Conservation (phyloP, 2,329 filamentous ascomycete species). For the Cadophora malorum region DNA sequence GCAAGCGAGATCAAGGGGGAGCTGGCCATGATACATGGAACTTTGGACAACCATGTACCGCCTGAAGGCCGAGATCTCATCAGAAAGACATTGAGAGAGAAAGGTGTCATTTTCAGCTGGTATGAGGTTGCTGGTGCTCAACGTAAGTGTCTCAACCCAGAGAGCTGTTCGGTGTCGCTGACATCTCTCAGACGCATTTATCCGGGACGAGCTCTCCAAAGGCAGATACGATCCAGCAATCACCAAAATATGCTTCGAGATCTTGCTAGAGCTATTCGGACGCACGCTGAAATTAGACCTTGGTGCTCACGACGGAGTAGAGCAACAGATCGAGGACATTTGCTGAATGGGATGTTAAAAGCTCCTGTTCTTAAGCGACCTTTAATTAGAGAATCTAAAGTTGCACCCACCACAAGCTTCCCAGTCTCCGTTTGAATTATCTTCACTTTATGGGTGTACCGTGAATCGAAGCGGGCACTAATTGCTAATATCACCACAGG, state of each 20-base stretch:
- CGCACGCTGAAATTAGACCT: conserved; percentile 80
- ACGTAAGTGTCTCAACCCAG: conserved; percentile 55
- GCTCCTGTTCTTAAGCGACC: background rate
- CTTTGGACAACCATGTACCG: conserved; percentile 89
- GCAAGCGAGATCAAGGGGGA: conserved; percentile 77
- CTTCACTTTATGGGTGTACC: background rate
- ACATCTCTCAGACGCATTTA: conserved; percentile 74
- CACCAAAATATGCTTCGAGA: conserved; percentile 87
- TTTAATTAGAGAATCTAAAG: background rate
- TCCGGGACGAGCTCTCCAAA: conserved; percentile 90
- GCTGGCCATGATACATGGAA: conserved; percentile 87
- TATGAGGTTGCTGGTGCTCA: conserved; percentile 94
- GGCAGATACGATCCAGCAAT: conserved; percentile 92
- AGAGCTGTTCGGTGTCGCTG: background rate
- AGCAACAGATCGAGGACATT: conserved; percentile 72
- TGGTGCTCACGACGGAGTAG: conserved; percentile 68
- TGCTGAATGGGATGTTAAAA: conserved; percentile 55
- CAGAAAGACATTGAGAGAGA: conserved; percentile 78
- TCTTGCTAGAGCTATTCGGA: conserved; percentile 85
- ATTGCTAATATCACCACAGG: background rate
- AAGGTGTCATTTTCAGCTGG: conserved; percentile 77
- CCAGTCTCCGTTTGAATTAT: background rate
- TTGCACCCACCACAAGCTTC: background rate
- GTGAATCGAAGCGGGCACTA: background rate
- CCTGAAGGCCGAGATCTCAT: conserved; percentile 83